These are phyloP conservation scores for Mimosa bimucronata DNA, from an alignment of 306 rosid species.

Conservation along the genomic window DNA sequence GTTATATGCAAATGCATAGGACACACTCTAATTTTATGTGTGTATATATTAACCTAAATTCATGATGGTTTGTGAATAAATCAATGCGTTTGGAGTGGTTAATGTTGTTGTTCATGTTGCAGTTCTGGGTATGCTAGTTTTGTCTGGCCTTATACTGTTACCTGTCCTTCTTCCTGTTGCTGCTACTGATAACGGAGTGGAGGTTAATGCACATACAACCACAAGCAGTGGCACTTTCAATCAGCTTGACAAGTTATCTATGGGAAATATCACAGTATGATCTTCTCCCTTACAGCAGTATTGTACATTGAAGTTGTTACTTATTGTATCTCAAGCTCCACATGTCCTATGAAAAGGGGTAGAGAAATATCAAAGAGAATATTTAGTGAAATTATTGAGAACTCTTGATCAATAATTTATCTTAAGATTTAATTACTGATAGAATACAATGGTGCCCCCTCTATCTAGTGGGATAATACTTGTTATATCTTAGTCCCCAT, in stretches of 20 bases:
- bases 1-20: not conserved
- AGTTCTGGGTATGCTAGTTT: constrained; percentile 73
- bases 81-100: constrained; percentile 16
- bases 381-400: too few relatives aligned
- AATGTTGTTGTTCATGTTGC: constrained; percentile 37
- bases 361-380: too few relatives aligned
- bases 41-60: not conserved
- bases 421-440: too few relatives aligned
- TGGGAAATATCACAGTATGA: constrained; percentile 74
- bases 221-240: constrained; percentile 63
- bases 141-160: constrained; percentile 74
- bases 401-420: too few relatives aligned
- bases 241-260: constrained; percentile 76
- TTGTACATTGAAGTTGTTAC: constrained; percentile 1
- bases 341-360: too few relatives aligned
- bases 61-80: not conserved
- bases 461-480: too few relatives aligned
- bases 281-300: not conserved
- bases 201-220: not conserved
- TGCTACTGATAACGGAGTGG: constrained; percentile 52
- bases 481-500: too few relatives aligned
- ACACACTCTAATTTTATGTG: not conserved
- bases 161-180: constrained; percentile 84
- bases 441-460: too few relatives aligned
- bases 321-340: not conserved